These are phyloP conservation scores for Blastobotrys serpentis DNA, from an alignment of 1,139 yeast species.

Conservation along the genomic window DNA sequence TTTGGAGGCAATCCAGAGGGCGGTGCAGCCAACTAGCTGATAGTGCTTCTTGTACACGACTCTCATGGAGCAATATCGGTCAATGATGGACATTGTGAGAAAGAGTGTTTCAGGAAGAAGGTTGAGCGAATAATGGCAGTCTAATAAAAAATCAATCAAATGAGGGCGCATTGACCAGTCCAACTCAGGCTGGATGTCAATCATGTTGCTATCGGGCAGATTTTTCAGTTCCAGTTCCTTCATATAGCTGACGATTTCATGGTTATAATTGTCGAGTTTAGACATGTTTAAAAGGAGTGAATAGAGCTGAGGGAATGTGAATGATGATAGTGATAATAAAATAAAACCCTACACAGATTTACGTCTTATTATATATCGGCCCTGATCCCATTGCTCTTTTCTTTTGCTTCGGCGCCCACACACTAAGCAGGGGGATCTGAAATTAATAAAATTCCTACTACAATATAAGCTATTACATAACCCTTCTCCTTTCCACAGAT, in stretches of 20 bases:
- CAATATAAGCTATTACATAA: slow-evolving; percentile 5
- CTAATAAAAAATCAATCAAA: slow-evolving; percentile 76
- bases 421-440: slow-evolving; percentile 9
- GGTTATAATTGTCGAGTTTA: slow-evolving; percentile 29
- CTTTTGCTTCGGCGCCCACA: background rate
- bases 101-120: slow-evolving; percentile 82
- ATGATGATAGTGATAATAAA: background rate
- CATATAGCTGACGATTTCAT: slow-evolving; percentile 38
- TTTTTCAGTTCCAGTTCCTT: slow-evolving; percentile 35
- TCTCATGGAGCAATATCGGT: slow-evolving; percentile 88
- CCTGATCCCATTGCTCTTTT: background rate
- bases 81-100: slow-evolving; percentile 76
- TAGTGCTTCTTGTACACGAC: slow-evolving; percentile 90
- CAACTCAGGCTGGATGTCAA: slow-evolving; percentile 88
- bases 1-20: slow-evolving; percentile 96
- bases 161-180: slow-evolving; percentile 94
- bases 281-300: too few relatives aligned
- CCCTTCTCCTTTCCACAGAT: slow-evolving; percentile 6
- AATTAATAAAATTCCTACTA: slow-evolving; percentile 6
- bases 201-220: slow-evolving; percentile 53
- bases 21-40: slow-evolving; percentile 89
- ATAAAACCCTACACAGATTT: background rate
- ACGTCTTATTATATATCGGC: background rate
- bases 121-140: slow-evolving; percentile 73
- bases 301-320: too few relatives aligned